Conservation (phyloP, 2,329 filamentous ascomycete species). For the Aspergillus persii region DNA sequence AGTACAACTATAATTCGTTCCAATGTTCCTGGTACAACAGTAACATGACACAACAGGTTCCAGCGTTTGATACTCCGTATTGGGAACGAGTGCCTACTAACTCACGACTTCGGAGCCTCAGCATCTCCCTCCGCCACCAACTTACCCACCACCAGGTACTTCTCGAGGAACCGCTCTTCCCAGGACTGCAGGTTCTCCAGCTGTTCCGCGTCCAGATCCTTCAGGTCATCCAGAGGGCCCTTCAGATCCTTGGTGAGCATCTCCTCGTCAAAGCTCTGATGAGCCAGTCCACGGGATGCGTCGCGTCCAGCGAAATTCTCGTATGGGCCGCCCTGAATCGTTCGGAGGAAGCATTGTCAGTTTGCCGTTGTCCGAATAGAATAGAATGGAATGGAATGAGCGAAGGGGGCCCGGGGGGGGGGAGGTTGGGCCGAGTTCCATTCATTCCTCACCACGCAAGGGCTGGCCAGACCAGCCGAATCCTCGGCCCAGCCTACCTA, state of each 20-base stretch:
- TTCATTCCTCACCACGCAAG: not conserved
- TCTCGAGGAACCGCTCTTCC: constrained; percentile 90
- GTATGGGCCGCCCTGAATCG: constrained; percentile 73
- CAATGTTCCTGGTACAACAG: not conserved
- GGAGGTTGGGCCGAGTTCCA: not conserved
- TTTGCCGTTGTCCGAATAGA: not conserved
- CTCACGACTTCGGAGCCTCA: constrained; percentile 31
- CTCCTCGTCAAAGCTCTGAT: constrained; percentile 88
- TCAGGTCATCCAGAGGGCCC: constrained; percentile 73
- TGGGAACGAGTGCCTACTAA: no score
- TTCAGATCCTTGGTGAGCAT: constrained; percentile 92
- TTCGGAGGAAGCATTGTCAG: not conserved
- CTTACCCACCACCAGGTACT: constrained; percentile 92
- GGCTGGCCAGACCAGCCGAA: not conserved
- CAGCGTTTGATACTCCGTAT: no score
- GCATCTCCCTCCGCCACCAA: constrained; percentile 65
- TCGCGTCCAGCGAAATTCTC: constrained; percentile 94
- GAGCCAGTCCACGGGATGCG: constrained; percentile 81
- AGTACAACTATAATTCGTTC: not conserved
- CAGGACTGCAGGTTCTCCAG: constrained; percentile 81
- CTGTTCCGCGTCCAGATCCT: constrained; percentile 70
- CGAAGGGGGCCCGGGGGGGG: no score
- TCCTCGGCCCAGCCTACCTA: not conserved
- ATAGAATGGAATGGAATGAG: not conserved
- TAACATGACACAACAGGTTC: no score